A percentile compares a stretch with the other conserved stretches of the same genome.
These are phyloP conservation scores for Pestalotiopsis sp. DNA, from an alignment of 2,329 filamentous ascomycete species.

Conservation along the genomic window DNA sequence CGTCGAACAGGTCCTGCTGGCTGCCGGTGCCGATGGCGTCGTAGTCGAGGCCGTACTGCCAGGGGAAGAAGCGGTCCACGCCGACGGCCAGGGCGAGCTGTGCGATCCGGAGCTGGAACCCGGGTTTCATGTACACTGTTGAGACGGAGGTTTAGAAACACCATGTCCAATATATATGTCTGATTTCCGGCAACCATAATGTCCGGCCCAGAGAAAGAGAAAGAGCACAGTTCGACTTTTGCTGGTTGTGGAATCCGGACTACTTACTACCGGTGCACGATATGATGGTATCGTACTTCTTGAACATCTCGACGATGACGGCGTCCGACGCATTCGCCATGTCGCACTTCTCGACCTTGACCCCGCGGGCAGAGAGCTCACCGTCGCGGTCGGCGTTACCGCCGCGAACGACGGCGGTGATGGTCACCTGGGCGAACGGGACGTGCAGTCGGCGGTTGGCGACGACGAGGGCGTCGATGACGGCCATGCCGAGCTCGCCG, in stretches of 20 bases:
- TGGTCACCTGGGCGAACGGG: constrained; percentile 31
- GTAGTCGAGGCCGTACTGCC: constrained; percentile 76
- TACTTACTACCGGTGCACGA: constrained; percentile 50
- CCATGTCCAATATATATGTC: too few relatives aligned
- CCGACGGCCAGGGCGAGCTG: constrained; percentile 53
- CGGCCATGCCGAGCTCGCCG: constrained; percentile 63
- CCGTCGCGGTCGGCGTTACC: constrained; percentile 40
- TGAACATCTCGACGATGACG: constrained; percentile 43
- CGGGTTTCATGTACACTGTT: constrained; percentile 50
- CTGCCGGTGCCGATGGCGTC: constrained; percentile 60
- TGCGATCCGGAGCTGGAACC: constrained; percentile 58
- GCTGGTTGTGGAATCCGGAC: not conserved
- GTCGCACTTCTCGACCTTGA: constrained; percentile 46
- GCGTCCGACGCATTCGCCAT: constrained; percentile 28
- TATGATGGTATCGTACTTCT: constrained; percentile 53
- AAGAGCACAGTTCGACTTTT: not conserved
- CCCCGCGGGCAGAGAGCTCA: constrained; percentile 35
- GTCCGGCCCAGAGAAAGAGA: not conserved
- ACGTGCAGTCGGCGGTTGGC: constrained; percentile 32
- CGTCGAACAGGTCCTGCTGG: constrained; percentile 66
- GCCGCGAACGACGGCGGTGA: constrained; percentile 56
- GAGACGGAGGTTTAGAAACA: not conserved
- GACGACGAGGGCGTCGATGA: constrained; percentile 48
- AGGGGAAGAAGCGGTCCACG: constrained; percentile 60
- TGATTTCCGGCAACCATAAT: too few relatives aligned